Evolutionary conservation across 1,139 yeast species (phyloP), one percentile per base, ranked within the genome.

Genomic region (Saccharomyces hybrid): DNA sequence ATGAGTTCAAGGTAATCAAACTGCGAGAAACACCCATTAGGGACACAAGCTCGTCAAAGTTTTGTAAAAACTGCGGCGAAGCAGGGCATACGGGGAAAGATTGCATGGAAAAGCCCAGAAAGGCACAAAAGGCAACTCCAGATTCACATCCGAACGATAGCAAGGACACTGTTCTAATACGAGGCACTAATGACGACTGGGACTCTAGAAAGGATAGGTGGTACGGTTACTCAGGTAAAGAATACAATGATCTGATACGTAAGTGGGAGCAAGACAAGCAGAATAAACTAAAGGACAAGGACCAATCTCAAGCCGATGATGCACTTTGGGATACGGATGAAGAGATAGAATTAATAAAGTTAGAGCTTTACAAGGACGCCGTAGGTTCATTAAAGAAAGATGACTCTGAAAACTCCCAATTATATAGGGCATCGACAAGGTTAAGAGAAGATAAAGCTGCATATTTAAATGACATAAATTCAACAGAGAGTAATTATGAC

Each of bases 151-250:
- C 16, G 12, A 42, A 47, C 6, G n/a, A 8, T 3, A 49, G 46
- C 0, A 31, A 47, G 6, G 47, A 56, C 6, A 42, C 41, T 12
- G 53, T 51, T 24, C 42, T 53, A 19, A 51, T 51, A 32, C 55
- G 60, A 41, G 55, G 57, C 26, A 55, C 54, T 7, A 55, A 47
- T 1, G 52, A 52, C 4, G 61, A 62, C 54, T 69, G 65, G 61
- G 72, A 69, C 58, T 69, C 70, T 4, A 64, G 62, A 28, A 61
- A 65, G 52, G 72, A 69, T 56, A 56, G 71, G 50, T 69, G 72
- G 72, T 68, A 59, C 53, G 72, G 72, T 2, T 68, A 66, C 51
- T 54, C 64, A 1, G 69, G 68, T 9, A 59, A 64, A 49, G 69
- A 65, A 44, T 63, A 65, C 51, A 61, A 64, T 24, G 54, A 61